phyloP scores from a whole-genome alignment of 306 rosid species.

The Acacia confusa region DNA sequence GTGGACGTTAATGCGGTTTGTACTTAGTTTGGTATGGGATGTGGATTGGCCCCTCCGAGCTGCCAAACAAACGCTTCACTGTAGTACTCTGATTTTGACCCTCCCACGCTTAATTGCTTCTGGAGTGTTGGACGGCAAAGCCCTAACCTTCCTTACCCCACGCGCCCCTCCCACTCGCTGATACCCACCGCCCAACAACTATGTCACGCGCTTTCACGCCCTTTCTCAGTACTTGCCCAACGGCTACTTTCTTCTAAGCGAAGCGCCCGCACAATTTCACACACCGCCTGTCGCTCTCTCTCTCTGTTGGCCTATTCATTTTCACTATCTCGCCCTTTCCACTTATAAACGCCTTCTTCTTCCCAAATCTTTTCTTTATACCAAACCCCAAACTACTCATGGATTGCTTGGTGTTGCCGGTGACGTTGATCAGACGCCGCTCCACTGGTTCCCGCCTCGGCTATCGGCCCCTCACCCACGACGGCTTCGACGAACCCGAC shows the following conservation, averaged over 20 bases:
- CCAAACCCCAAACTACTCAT: constrained; percentile 26
- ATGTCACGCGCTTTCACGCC: background rate
- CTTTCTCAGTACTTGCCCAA: background rate
- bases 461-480: constrained; percentile 45
- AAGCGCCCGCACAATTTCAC: background rate
- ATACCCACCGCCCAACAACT: background rate
- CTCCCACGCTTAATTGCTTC: background rate
- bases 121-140: background rate
- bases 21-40: background rate
- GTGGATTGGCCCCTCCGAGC: background rate
- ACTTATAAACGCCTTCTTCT: background rate
- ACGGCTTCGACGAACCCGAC: constrained; percentile 35
- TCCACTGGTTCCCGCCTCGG: constrained; percentile 47
- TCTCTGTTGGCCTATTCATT: constrained; percentile 28
- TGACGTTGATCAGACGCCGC: constrained; percentile 51
- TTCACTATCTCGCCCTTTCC: background rate
- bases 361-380: background rate
- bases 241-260: constrained; percentile 16
- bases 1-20: background rate
- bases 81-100: background rate
- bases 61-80: background rate
- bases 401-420: constrained; percentile 83
- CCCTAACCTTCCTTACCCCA: background rate
- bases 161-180: background rate
- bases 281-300: constrained; percentile 5